These are phyloP conservation scores for Raphanus sativus DNA, from an alignment of 345 rosid genomes.

Conservation along the genomic window DNA sequence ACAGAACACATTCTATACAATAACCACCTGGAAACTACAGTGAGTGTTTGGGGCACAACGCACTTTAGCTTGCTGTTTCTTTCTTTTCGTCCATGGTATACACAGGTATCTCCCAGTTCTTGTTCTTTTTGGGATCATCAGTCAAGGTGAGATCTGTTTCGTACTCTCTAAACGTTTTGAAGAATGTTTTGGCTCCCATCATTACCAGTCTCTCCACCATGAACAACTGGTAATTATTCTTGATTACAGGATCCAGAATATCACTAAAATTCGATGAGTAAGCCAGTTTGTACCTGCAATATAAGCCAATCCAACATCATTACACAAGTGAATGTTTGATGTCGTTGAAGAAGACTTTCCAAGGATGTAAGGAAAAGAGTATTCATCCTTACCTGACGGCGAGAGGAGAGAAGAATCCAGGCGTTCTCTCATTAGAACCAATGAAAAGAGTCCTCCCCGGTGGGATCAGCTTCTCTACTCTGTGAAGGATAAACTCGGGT, in stretches of 20 bases:
- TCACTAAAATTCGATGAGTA: slow-evolving; percentile 78
- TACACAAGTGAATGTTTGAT: neutral
- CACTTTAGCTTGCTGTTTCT: slow-evolving; percentile 40
- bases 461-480: slow-evolving; percentile 77
- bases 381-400: slow-evolving; percentile 55
- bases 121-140: slow-evolving; percentile 91
- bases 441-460: slow-evolving; percentile 79
- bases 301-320: too few species aligned
- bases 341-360: neutral
- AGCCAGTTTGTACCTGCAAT: slow-evolving; percentile 79
- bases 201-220: slow-evolving; percentile 89
- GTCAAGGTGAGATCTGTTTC: slow-evolving; percentile 74
- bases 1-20: slow-evolving; percentile 15
- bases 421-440: slow-evolving; percentile 91
- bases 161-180: slow-evolving; percentile 74
- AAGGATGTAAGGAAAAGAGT: neutral
- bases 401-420: slow-evolving; percentile 82
- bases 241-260: slow-evolving; percentile 69
- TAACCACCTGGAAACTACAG: neutral
- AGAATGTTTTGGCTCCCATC: slow-evolving; percentile 86
- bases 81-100: slow-evolving; percentile 54
- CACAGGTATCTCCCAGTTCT: slow-evolving; percentile 86
- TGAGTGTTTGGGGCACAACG: neutral
- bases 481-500: slow-evolving; percentile 72
- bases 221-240: slow-evolving; percentile 86